phyloP scores from a whole-genome alignment of 345 rosid species.

The Populus ilicifolia region DNA sequence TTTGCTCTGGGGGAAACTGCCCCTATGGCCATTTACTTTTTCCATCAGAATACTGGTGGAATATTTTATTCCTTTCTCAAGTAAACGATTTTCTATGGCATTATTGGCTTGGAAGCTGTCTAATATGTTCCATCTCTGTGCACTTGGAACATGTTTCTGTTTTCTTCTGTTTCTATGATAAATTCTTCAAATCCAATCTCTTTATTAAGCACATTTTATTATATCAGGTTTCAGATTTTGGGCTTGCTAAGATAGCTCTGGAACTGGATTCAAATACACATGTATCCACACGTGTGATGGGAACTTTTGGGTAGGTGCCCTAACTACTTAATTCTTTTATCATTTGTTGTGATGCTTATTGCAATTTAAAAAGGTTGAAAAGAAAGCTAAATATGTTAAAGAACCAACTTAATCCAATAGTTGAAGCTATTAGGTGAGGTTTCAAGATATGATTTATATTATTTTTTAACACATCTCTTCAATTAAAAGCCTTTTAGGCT shows the following conservation, averaged over 20 bases:
- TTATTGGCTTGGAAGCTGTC: not conserved
- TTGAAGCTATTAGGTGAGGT: no score
- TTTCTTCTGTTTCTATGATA: not conserved
- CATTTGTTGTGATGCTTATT: not conserved
- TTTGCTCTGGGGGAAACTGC: constrained; percentile 7
- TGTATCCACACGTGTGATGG: constrained; percentile 93
- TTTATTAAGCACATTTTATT: constrained; percentile 3
- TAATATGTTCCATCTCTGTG: not conserved
- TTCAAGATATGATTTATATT: no score
- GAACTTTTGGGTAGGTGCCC: constrained; percentile 82
- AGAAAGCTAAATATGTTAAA: not conserved
- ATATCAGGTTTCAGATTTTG: constrained; percentile 87
- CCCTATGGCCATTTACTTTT: not conserved
- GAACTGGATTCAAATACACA: constrained; percentile 81
- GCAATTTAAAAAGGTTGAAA: not conserved
- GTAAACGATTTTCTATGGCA: not conserved
- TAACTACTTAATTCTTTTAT: not conserved
- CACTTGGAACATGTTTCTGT: constrained; percentile 1
- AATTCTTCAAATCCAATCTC: not conserved
- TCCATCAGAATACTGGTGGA: constrained; percentile 6
- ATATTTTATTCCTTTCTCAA: constrained; percentile 1
- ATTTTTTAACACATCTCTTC: no score
- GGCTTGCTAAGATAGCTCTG: constrained; percentile 81
- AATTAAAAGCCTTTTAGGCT: no score
- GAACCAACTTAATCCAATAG: no score